Evolutionary conservation across 2,329 filamentous ascomycete genomes (phyloP), one percentile per base, ranked within the genome.

Genomic region (Ascocoryne sarcoides): DNA sequence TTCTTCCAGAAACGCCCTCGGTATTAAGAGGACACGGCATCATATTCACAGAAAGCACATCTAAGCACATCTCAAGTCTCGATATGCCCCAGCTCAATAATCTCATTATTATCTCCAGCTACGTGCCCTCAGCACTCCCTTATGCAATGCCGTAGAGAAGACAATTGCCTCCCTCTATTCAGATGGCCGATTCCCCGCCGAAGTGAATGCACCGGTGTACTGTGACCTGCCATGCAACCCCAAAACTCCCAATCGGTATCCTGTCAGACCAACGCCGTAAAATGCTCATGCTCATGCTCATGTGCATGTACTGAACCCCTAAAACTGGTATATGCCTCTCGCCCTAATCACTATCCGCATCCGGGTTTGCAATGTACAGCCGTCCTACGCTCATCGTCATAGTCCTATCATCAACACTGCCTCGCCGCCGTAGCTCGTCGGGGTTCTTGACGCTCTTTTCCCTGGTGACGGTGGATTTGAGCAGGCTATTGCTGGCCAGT

Each of bases 351-450:
- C 54, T 58, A 43, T 59, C 58, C 30, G 47, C 49, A 37, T 92
- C 86, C 14, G 86, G 86, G 62, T 93, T 93, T 53, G 86, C 86
- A 57, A 93, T 88, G 62, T 84, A 92, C 43, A 93, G 71, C 47
- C 85, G 75, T 36, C 79, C 79, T 19, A 76, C 72, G 32, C 61
- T 62, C 54, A 64, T 57, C 15, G 75, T 78, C 60, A 92, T 80
- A 1, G 84, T 89, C 63, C 55, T 71, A 62, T 92, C 86, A 58
- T 92, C 86, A 36, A 93, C 84, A 57, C 85, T 92, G 42, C 86
- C 86, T 55, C 84, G 72, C 52, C 86, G 71, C 54, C 72, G 74
- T 40, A 93, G 66, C 47, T 90, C 85, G 17, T 87, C 84, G 3
- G 75, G 70, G 39, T 70, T 79, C 64, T 77, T 81, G 40, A 74